phyloP scores from a whole-genome alignment of 2,329 filamentous ascomycete genomes.

The Calcarisporium arbuscula region DNA sequence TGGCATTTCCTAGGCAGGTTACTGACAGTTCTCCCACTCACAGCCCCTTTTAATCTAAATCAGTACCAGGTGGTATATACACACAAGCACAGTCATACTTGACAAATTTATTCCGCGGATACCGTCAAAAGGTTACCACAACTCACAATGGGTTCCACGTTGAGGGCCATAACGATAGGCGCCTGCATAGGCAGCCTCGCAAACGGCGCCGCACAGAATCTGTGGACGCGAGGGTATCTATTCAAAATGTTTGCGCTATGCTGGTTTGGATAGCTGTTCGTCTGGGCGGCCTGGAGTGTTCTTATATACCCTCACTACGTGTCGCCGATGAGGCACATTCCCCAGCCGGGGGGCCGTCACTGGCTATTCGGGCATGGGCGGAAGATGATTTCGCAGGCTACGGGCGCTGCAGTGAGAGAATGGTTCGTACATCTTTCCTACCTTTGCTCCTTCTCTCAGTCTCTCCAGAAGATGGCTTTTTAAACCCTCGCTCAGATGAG shows the following conservation, averaged over 20 bases:
- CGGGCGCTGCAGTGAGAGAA: constrained; percentile 38
- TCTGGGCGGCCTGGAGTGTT: constrained; percentile 33
- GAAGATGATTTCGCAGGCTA: constrained; percentile 31
- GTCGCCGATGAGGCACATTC: constrained; percentile 43
- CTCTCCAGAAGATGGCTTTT: constrained; percentile 24
- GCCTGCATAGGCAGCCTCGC: constrained; percentile 18
- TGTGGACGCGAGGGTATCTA: constrained; percentile 25
- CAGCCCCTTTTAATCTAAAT: too few relatives aligned
- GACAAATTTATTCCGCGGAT: neutral
- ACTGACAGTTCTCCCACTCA: too few relatives aligned
- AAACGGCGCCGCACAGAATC: constrained; percentile 11
- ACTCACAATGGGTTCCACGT: constrained; percentile 15
- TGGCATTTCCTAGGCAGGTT: too few relatives aligned
- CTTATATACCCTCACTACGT: constrained; percentile 43
- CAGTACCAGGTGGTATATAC: too few relatives aligned
- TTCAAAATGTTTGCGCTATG: constrained; percentile 24
- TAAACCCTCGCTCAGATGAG: too few relatives aligned
- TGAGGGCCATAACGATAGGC: constrained; percentile 16
- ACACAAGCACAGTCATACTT: too few relatives aligned
- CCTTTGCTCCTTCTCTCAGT: neutral
- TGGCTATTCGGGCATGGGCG: constrained; percentile 43
- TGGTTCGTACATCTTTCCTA: constrained; percentile 32
- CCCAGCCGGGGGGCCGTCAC: constrained; percentile 34
- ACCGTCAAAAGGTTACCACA: neutral
- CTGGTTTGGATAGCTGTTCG: constrained; percentile 28